phyloP scores from a whole-genome alignment of 2,329 filamentous ascomycete genomes.

The Cladosporium sphaerospermum region DNA sequence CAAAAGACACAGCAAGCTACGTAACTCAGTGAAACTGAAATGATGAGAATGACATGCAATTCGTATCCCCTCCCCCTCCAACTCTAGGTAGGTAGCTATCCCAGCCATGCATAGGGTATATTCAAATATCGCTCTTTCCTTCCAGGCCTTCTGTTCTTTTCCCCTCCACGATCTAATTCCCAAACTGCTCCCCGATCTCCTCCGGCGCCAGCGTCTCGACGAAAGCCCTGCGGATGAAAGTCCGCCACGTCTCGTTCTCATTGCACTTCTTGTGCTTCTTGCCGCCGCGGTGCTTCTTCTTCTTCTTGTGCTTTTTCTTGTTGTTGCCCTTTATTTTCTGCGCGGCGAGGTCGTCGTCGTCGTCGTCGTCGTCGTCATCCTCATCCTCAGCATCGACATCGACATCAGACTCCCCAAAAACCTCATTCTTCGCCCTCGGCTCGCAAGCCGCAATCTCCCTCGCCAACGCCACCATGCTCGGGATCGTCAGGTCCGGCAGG shows the following conservation, averaged over 20 bases:
- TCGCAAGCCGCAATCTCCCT: conserved; percentile 62
- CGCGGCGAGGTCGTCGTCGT: conserved; percentile 24
- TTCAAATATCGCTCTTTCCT: not conserved
- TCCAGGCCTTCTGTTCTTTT: not conserved
- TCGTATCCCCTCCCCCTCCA: too few relatives aligned
- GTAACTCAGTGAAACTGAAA: too few relatives aligned
- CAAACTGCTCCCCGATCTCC: conserved; percentile 50
- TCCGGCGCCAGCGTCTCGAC: conserved; percentile 63
- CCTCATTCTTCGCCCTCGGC: conserved; percentile 28
- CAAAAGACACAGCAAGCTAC: too few relatives aligned
- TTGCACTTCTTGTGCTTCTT: conserved; percentile 48
- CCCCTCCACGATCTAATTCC: conserved; percentile 15
- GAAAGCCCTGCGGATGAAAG: conserved; percentile 73
- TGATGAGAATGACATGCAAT: too few relatives aligned
- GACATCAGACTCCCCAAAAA: conserved; percentile 24
- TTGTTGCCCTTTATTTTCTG: conserved; percentile 26
- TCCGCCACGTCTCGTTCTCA: conserved; percentile 64
- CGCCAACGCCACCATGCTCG: conserved; percentile 73
- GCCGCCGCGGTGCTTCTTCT: conserved; percentile 25
- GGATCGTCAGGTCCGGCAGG: conserved; percentile 76
- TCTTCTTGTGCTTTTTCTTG: conserved; percentile 28
- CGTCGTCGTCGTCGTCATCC: conserved; percentile 27
- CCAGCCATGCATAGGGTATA: too few relatives aligned
- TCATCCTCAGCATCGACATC: conserved; percentile 20
- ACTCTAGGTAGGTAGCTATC: too few relatives aligned